Evolutionary conservation across 768 basidiomycete species (phyloP).

Genomic region (Lactifluus pinguis): DNA sequence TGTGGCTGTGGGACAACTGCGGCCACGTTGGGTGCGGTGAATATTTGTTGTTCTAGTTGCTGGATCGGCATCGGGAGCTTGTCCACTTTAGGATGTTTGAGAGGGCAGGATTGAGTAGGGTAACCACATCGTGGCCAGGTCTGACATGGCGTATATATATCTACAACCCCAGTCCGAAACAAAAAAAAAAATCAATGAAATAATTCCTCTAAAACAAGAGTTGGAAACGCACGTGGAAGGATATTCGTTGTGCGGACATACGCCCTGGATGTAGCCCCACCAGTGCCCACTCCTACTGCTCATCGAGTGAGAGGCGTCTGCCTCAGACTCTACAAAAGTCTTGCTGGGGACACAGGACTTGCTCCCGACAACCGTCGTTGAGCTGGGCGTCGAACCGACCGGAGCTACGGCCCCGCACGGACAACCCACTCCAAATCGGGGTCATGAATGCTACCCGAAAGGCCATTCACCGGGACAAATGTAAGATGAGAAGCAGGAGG

Average conservation of each 20-base stretch:
- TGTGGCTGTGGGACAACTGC: neutral
- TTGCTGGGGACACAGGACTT: neutral
- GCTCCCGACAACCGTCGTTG: neutral
- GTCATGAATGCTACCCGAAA: conserved; percentile 7
- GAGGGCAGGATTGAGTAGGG: neutral
- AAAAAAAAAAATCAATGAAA: neutral
- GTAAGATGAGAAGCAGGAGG: too few species aligned
- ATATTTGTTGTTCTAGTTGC: neutral
- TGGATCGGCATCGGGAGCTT: too few species aligned
- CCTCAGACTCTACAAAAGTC: neutral
- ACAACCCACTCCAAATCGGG: neutral
- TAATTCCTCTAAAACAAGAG: neutral
- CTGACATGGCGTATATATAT: conserved; percentile 9
- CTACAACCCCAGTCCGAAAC: neutral
- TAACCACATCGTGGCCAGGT: conserved; percentile 8
- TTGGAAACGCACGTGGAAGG: neutral
- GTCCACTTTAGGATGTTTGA: conserved; percentile 11
- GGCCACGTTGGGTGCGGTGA: too few species aligned
- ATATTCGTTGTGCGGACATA: neutral
- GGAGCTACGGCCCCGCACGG: neutral
- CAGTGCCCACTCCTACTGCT: conserved; percentile 8
- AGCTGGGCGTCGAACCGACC: conserved; percentile 9
- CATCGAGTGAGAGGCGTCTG: neutral
- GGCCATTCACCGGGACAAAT: neutral
- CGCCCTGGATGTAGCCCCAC: conserved; percentile 5